phyloP scores from a whole-genome alignment of 78 protist genomes.

The Dictyostelium firmibasis region DNA sequence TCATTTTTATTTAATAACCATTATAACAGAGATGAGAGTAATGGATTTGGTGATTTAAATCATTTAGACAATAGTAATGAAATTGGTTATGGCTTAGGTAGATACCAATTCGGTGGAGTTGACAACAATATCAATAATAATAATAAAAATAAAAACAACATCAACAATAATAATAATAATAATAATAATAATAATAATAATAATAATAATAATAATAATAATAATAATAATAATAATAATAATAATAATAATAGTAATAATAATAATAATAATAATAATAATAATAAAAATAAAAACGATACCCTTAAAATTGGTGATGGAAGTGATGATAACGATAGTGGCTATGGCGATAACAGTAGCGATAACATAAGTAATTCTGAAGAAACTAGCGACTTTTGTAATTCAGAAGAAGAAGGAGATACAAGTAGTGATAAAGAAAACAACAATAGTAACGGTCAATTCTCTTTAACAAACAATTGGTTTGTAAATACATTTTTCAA shows the following conservation, averaged over 20 bases:
- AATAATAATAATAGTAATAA: not conserved
- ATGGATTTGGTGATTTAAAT: not conserved
- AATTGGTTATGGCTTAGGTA: not conserved
- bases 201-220: not conserved
- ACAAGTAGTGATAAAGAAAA: not conserved
- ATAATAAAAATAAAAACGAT: too few species aligned
- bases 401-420: not conserved
- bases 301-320: too few species aligned
- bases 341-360: not conserved
- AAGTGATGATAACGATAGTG: not conserved
- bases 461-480: conserved; percentile 1
- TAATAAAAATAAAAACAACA: too few species aligned
- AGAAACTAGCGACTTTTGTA: not conserved
- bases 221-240: not conserved
- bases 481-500: not conserved
- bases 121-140: not conserved
- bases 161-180: not conserved
- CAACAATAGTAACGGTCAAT: not conserved
- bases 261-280: not conserved
- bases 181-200: not conserved
- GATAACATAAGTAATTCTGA: not conserved
- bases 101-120: not conserved
- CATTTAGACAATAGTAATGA: not conserved
- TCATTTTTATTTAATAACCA: not conserved
- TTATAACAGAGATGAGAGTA: not conserved